Conservation (phyloP, 768 basidiomycete genomes). For the Tulasnella sp. region DNA sequence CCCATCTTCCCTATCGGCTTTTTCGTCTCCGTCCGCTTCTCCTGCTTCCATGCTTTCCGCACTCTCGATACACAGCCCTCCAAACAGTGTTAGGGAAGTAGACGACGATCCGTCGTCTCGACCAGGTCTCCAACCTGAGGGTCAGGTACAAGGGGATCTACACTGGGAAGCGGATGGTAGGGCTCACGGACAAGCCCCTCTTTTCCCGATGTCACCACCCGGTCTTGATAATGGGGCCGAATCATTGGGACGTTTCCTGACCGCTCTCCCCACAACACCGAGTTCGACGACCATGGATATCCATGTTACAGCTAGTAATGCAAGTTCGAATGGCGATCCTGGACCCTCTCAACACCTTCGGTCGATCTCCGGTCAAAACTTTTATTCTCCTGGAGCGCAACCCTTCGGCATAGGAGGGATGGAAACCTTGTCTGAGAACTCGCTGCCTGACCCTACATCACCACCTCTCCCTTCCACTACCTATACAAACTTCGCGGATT, state of each 20-base stretch:
- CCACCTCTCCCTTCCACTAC: no score
- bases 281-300: neutral
- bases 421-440: no score
- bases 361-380: neutral
- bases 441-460: no score
- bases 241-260: neutral
- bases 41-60: no score
- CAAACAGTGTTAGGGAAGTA: neutral
- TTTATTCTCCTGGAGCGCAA: neutral
- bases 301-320: no score
- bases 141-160: neutral
- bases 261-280: no score
- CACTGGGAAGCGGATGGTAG: neutral
- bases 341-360: neutral
- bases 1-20: neutral
- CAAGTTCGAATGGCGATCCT: neutral
- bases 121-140: neutral
- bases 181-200: no score
- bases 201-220: neutral
- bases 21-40: neutral
- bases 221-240: neutral
- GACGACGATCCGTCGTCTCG: neutral
- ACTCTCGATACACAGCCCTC: neutral
- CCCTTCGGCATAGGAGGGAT: neutral
- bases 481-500: no score